phyloP scores from a whole-genome alignment of 805 yeast genomes.

The Kuraishia capsulata region DNA sequence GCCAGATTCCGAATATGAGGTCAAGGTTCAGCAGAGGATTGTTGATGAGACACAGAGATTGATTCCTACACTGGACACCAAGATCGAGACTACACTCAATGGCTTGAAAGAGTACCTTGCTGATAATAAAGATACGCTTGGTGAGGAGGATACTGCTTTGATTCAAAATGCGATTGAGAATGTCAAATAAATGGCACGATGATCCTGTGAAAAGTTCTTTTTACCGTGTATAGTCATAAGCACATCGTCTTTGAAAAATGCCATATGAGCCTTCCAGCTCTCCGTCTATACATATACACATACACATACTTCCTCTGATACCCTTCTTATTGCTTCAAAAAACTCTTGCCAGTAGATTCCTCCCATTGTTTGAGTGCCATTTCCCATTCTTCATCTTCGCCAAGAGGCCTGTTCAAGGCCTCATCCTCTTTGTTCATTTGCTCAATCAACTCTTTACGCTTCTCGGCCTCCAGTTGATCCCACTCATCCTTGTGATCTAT shows the following conservation, averaged over 20 bases:
- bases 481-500: slow-evolving; percentile 72
- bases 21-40: slow-evolving; percentile 16
- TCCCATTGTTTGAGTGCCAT: slow-evolving; percentile 54
- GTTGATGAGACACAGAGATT: slow-evolving; percentile 19
- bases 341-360: slow-evolving; percentile 4
- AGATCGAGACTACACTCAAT: slow-evolving; percentile 12
- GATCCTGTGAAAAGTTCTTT: background rate
- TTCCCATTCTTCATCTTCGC: slow-evolving; percentile 69
- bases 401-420: slow-evolving; percentile 29
- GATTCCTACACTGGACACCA: slow-evolving; percentile 15
- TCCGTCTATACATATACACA: background rate
- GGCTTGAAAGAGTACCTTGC: slow-evolving; percentile 14
- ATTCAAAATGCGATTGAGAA: slow-evolving; percentile 10
- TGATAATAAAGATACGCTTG: slow-evolving; percentile 4
- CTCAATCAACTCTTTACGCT: slow-evolving; percentile 28
- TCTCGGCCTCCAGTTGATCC: slow-evolving; percentile 53
- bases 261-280: background rate
- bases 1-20: slow-evolving; percentile 13
- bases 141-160: slow-evolving; percentile 11
- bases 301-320: no score
- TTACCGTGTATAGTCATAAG: background rate
- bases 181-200: background rate
- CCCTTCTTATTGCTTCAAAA: background rate
- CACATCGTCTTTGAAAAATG: background rate
- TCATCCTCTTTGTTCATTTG: slow-evolving; percentile 30